Evolutionary conservation across 768 basidiomycete species (phyloP).

Genomic region (Scleroderma bovista): DNA sequence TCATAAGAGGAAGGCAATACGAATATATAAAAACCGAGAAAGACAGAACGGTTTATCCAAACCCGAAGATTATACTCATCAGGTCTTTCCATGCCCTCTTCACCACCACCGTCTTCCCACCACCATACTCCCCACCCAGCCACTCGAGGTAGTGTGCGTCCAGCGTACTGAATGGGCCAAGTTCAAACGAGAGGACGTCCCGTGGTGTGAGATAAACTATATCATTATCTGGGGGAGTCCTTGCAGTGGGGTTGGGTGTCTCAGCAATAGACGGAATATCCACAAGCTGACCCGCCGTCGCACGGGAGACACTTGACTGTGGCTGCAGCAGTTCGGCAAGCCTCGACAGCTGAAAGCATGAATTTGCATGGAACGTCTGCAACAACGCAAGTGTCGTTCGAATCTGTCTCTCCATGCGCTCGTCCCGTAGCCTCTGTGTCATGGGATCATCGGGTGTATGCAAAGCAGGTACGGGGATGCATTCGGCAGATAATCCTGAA

Average conservation of each 20-base stretch:
- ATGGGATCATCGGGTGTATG: conserved; percentile 18
- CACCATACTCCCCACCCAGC: conserved; percentile 63
- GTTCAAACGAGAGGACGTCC: conserved; percentile 63
- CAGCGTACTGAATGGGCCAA: conserved; percentile 64
- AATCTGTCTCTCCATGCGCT: conserved; percentile 32
- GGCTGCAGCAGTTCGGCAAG: conserved; percentile 25
- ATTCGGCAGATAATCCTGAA: conserved; percentile 10
- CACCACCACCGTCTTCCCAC: conserved; percentile 35
- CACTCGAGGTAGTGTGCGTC: conserved; percentile 78
- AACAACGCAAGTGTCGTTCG: conserved; percentile 54
- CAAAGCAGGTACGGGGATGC: conserved; percentile 19
- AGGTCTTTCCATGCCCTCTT: conserved; percentile 45
- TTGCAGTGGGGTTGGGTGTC: not conserved
- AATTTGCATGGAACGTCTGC: conserved; percentile 64
- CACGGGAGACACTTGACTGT: not conserved
- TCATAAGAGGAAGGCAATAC: not conserved
- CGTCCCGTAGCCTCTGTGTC: conserved; percentile 10
- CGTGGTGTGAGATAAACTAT: conserved; percentile 49
- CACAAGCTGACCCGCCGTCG: not conserved
- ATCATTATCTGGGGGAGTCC: conserved; percentile 12
- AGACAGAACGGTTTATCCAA: conserved; percentile 25
- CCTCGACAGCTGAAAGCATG: conserved; percentile 51
- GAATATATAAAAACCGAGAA: not conserved
- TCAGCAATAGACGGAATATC: not conserved
- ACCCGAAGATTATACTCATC: conserved; percentile 38